Conservation (phyloP, 306 rosid species). For the Ceratonia siliqua region DNA sequence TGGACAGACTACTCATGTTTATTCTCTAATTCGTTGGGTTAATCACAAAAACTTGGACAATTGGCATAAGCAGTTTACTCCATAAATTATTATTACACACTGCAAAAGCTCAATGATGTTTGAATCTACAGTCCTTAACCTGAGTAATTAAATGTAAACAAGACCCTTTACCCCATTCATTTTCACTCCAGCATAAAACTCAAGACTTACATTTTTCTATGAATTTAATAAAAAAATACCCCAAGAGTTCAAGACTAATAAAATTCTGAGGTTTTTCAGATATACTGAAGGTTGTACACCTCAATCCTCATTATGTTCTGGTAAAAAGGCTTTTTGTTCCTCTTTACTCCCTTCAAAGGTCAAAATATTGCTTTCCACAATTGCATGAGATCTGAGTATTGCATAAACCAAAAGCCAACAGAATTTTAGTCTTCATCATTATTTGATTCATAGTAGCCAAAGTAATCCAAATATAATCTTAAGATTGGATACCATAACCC, state of each 20-base stretch:
- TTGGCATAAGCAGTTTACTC: not conserved
- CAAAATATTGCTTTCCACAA: conserved; percentile 21
- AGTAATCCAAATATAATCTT: conserved; percentile 1
- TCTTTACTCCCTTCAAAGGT: conserved; percentile 22
- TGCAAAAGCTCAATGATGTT: not conserved
- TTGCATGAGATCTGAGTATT: conserved; percentile 16
- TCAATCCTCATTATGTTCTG: conserved; percentile 23
- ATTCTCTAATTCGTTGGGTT: not conserved
- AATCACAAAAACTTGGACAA: no score
- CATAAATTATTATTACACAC: not conserved
- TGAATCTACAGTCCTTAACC: not conserved
- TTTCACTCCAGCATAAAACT: conserved; percentile 9
- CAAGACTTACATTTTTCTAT: not conserved
- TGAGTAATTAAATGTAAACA: conserved; percentile 1
- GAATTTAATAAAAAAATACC: not conserved
- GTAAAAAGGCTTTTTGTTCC: conserved; percentile 22
- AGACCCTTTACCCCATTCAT: not conserved
- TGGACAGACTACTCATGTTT: not conserved
- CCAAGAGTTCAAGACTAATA: not conserved
- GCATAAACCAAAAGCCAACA: conserved; percentile 25
- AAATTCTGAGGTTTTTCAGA: conserved; percentile 13
- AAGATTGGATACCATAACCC: not conserved
- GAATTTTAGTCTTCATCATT: conserved; percentile 11
- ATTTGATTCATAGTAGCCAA: conserved; percentile 18
- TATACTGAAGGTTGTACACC: not conserved